Base-by-base conservation (phyloP, 2,329 filamentous ascomycete species). In the Pestalotiopsis sp. region DNA sequence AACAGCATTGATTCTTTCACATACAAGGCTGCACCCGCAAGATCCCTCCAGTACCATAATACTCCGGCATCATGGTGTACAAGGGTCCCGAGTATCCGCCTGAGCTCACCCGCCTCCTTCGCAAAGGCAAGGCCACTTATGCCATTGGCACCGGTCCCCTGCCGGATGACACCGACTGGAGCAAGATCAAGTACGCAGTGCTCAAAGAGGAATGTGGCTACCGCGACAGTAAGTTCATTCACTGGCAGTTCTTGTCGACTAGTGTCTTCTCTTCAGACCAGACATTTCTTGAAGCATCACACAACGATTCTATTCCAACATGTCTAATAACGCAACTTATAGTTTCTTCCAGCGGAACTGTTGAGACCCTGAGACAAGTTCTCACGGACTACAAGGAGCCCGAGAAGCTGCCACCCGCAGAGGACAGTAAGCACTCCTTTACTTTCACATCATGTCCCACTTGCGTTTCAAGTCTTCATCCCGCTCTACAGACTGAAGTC, bases 331-430 rank as follows among this genome's bases (percentile, higher is more conserved):
- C 20, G 17, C 17, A 52, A n/a, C 4, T 52, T n/a, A 5, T n/a
- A 52, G 45, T 59, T n/a, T 23, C 57, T 23, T 14, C 57, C 14
- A 23, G 57, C 57, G 57, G 57, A 12, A 27, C 20, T 23, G 20
- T 23, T 17, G 13, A 59, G 23, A 17, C 17, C 5, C 57, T 59
- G 9, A 27, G 11, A 59, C n/a, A 59, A 2, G 23, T 23, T 27
- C 57, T 59, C 57, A 36, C 57, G n/a, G 31, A 59, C 23, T 59
- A 59, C 57, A 59, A 27, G 57, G 57, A n/a, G 13, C 57, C 57
- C 13, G 57, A 59, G 27, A 36, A 23, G 9, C 27, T 27, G n/a
- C 57, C 57, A 5, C 57, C 20, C 14, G 27, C 23, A 12, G 27
- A 27, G 12, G 57, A 59, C 23, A n/a, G 45, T 52, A 52, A 12